A percentile compares a stretch with the other conserved stretches of the same genome.
Conservation (phyloP, 257 asterid species). For the Solanum phureja region DNA sequence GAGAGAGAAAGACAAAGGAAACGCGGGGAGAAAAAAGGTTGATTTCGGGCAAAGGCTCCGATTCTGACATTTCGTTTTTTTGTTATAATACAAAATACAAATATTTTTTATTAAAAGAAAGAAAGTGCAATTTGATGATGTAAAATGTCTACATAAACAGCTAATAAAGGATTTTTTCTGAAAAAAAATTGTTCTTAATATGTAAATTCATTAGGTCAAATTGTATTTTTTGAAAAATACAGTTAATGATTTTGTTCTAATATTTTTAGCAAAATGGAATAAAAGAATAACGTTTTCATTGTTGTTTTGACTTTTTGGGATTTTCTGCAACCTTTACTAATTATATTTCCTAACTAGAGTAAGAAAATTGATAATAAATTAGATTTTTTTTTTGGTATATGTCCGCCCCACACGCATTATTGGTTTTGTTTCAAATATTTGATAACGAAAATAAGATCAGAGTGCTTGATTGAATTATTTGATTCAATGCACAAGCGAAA, state of each 20-base stretch:
- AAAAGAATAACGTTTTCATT: background rate
- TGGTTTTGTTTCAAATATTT: background rate
- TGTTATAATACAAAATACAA: background rate
- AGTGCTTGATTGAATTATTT: background rate
- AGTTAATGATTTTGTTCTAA: background rate
- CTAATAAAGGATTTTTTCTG: background rate
- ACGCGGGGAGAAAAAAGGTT: background rate
- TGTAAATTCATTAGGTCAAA: background rate
- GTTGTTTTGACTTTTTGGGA: background rate
- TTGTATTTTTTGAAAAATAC: background rate
- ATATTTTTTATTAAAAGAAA: background rate
- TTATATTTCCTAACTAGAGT: background rate
- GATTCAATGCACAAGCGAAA: background rate
- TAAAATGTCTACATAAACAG: background rate
- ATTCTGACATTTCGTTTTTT: background rate
- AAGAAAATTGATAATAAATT: too few relatives aligned
- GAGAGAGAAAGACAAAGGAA: slow-evolving; percentile 10
- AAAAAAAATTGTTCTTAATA: background rate
- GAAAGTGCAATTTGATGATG: background rate
- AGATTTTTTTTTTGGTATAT: background rate
- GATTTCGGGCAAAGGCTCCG: background rate
- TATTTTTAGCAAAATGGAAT: background rate
- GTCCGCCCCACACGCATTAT: background rate
- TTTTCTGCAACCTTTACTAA: background rate
- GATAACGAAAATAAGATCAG: background rate